phyloP scores from a whole-genome alignment of 495 filamentous ascomycete genomes.

The Zalerion maritima region DNA sequence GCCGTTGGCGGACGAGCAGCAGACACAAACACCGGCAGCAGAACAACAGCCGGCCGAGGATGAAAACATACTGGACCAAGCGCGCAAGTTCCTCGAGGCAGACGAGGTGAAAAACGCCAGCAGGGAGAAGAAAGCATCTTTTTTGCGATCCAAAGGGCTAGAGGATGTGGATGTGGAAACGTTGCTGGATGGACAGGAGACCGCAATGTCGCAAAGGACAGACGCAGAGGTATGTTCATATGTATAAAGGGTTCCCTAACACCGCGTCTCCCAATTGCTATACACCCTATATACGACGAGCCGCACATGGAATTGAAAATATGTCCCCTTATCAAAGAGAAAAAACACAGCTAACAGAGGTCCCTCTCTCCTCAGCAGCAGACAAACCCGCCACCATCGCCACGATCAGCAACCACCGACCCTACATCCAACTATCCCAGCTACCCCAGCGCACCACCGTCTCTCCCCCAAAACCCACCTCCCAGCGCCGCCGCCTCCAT shows the following conservation, averaged over 20 bases:
- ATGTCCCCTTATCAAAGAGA: no score
- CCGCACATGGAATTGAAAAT: no score
- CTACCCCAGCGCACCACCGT: constrained; percentile 2
- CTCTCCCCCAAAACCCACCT: constrained; percentile 5
- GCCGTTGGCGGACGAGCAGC: constrained; percentile 14
- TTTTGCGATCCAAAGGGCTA: constrained; percentile 70
- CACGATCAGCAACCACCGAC: constrained; percentile 6
- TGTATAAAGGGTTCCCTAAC: no score
- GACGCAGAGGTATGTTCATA: no score
- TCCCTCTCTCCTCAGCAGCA: constrained; percentile 9
- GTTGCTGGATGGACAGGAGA: constrained; percentile 44
- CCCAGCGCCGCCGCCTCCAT: constrained; percentile 29
- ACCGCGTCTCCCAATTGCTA: no score
- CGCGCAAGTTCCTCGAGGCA: constrained; percentile 65
- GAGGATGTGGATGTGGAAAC: constrained; percentile 49
- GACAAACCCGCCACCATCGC: constrained; percentile 6
- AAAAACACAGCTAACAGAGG: constrained; percentile 17
- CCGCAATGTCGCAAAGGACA: no score
- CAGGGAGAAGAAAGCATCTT: constrained; percentile 57
- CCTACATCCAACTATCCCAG: not conserved
- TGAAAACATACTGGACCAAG: constrained; percentile 47
- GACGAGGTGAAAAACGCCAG: constrained; percentile 56
- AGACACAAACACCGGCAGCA: constrained; percentile 5
- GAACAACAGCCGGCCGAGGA: no score
- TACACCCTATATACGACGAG: no score